Conservation (phyloP, 169 alveolate genomes). For the Cyclospora cayetanensis region DNA sequence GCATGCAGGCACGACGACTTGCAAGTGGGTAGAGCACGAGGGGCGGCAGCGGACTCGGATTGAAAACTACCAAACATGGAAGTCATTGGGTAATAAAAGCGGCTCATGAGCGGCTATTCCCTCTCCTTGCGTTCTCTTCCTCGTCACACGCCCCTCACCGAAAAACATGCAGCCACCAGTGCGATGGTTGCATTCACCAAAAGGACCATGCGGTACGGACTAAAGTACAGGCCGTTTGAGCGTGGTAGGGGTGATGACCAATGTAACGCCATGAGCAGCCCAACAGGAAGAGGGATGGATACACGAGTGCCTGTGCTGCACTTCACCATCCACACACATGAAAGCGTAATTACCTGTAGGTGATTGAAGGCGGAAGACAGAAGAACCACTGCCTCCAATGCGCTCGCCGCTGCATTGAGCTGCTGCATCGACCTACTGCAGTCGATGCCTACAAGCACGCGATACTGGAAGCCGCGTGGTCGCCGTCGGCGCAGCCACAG, state of each 20-base stretch:
- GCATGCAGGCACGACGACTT: not conserved
- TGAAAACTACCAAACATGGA: not conserved
- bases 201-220: too few species aligned
- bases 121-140: slow-evolving; percentile 36
- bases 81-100: slow-evolving; percentile 1
- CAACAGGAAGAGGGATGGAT: too few species aligned
- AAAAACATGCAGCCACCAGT: too few species aligned
- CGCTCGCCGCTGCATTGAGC: slow-evolving; percentile 89
- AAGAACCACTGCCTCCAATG: slow-evolving; percentile 84
- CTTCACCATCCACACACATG: too few species aligned
- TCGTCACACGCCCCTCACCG: slow-evolving; percentile 38
- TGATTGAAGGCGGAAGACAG: slow-evolving; percentile 86
- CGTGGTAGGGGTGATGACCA: too few species aligned
- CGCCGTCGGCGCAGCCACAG: slow-evolving; percentile 99
- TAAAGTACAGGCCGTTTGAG: too few species aligned
- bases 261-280: too few species aligned
- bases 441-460: slow-evolving; percentile 94
- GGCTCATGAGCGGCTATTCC: not conserved
- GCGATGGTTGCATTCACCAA: too few species aligned
- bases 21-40: not conserved
- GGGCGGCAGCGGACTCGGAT: slow-evolving; percentile 49
- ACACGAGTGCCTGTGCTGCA: too few species aligned
- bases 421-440: slow-evolving; percentile 94
- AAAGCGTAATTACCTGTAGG: slow-evolving; percentile 29
- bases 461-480: slow-evolving; percentile 96